Conservation (phyloP, 371 early-diverging fungal genomes). For the Mortierella polycephala region DNA sequence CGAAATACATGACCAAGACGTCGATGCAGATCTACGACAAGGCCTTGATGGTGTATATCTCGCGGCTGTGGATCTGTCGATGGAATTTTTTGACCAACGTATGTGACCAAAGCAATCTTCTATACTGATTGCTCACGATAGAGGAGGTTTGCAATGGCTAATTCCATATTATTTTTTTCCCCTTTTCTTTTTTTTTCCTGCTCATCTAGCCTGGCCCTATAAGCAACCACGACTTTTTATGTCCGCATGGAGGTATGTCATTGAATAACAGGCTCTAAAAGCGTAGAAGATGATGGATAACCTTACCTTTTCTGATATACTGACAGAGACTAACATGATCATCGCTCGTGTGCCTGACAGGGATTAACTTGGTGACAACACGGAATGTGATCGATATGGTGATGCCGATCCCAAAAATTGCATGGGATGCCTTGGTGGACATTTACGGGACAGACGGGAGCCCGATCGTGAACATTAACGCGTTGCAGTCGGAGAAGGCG, state of each 20-base stretch:
- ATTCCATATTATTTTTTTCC: background rate
- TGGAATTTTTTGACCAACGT: conserved; percentile 34
- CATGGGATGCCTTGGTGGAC: conserved; percentile 48
- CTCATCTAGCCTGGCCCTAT: conserved; percentile 53
- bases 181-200: background rate
- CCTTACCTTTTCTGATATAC: too few species aligned
- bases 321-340: background rate
- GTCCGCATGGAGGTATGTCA: conserved; percentile 52
- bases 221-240: conserved; percentile 56
- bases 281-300: background rate
- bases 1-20: conserved; percentile 37
- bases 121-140: background rate
- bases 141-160: too few species aligned
- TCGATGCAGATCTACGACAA: conserved; percentile 48
- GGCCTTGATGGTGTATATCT: conserved; percentile 39
- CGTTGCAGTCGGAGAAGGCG: conserved; percentile 34
- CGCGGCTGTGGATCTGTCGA: conserved; percentile 42
- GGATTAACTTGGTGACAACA: conserved; percentile 45
- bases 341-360: conserved; percentile 9
- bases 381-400: conserved; percentile 52
- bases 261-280: background rate
- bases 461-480: conserved; percentile 37
- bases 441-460: conserved; percentile 56
- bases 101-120: conserved; percentile 6
- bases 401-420: conserved; percentile 50